A percentile compares a stretch with the other conserved stretches of the same genome.
phyloP scores from a whole-genome alignment of 2,329 filamentous ascomycete species.

The Trichoderma atroviride region DNA sequence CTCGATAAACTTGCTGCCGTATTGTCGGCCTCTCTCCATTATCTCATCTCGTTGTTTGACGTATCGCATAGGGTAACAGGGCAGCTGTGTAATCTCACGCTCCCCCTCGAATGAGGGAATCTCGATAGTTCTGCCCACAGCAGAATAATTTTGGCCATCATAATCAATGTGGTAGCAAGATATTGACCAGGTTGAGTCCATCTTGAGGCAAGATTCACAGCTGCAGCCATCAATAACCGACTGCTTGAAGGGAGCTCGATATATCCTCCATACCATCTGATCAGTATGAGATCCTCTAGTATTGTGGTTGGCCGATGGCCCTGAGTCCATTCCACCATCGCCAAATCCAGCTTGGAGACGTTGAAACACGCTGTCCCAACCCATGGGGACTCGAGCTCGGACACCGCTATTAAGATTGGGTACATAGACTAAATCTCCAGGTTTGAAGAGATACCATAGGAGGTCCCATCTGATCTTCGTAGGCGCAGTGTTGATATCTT shows the following conservation, averaged over 20 bases:
- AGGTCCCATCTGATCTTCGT: conserved; percentile 14
- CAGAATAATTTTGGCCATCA: conserved; percentile 14
- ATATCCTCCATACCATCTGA: conserved; percentile 19
- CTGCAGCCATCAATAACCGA: conserved; percentile 4
- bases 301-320: neutral
- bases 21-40: conserved; percentile 5
- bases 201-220: conserved; percentile 9
- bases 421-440: conserved; percentile 7
- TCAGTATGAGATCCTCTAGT: conserved; percentile 12
- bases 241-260: conserved; percentile 8
- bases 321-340: neutral
- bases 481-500: neutral
- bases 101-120: conserved; percentile 20
- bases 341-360: conserved; percentile 3
- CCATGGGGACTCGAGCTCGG: conserved; percentile 7
- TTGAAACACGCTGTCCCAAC: conserved; percentile 17
- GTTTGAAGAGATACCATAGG: conserved; percentile 24
- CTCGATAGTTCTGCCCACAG: neutral
- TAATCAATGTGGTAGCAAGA: conserved; percentile 25
- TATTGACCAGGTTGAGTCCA: conserved; percentile 7
- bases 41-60: conserved; percentile 19
- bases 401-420: conserved; percentile 13
- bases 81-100: conserved; percentile 15
- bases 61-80: conserved; percentile 22
- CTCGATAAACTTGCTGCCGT: conserved; percentile 4